Conservation (phyloP, 2,329 filamentous ascomycete species). For the Epichloe festucae region DNA sequence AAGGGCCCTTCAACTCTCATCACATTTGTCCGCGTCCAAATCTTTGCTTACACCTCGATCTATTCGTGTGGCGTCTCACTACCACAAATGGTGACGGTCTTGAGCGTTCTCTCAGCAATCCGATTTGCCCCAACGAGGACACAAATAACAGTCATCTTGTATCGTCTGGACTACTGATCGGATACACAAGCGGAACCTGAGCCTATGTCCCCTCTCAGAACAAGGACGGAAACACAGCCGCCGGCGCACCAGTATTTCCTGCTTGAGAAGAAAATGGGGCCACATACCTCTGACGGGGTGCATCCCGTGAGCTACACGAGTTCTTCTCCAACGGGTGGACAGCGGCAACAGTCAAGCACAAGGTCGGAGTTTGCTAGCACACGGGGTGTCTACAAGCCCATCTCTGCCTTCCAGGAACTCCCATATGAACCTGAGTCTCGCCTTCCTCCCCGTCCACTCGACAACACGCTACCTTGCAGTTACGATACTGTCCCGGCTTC, state of each 20-base stretch:
- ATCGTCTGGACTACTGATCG: background rate
- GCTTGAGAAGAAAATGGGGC: constrained; percentile 14
- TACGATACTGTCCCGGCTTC: constrained; percentile 7
- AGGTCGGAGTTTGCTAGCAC: constrained; percentile 15
- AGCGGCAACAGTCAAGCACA: constrained; percentile 18
- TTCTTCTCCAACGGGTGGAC: constrained; percentile 12
- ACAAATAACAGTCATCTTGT: background rate
- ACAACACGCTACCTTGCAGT: background rate
- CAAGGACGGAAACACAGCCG: background rate
- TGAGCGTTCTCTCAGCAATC: background rate
- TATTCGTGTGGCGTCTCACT: background rate
- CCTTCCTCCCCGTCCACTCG: constrained; percentile 2
- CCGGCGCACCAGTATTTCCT: constrained; percentile 6
- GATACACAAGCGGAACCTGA: constrained; percentile 1
- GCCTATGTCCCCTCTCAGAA: background rate
- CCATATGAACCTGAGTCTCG: constrained; percentile 13
- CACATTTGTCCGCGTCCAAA: background rate
- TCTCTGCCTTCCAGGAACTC: constrained; percentile 11
- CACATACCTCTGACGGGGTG: constrained; percentile 16
- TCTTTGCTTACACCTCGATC: background rate
- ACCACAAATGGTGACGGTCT: background rate
- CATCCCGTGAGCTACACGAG: constrained; percentile 21
- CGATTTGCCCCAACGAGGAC: background rate
- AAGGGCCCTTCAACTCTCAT: background rate
- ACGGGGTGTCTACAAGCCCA: constrained; percentile 13